Base-by-base conservation (phyloP, 2,329 filamentous ascomycete genomes). In the Fusarium buharicum region DNA sequence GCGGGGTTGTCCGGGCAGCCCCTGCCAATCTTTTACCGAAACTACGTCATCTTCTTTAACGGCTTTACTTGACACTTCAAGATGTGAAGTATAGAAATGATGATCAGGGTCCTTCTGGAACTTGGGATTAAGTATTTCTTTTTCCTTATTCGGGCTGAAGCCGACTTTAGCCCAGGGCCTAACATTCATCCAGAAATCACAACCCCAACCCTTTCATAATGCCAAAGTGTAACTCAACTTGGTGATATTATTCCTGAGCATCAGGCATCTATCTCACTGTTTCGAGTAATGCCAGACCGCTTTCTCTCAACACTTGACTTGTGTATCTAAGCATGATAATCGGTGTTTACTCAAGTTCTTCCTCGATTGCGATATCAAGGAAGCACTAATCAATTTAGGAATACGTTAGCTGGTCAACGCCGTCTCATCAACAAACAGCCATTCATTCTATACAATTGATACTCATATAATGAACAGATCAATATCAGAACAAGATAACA, bases 161-260 rank as follows among this genome's bases (percentile, higher is more conserved):
- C 22, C n/a, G n/a, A n/a, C n/a, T n/a, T n/a, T n/a, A n/a, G n/a
- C n/a, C n/a, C n/a, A n/a, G n/a, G n/a, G n/a, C n/a, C n/a, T n/a
- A n/a, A n/a, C n/a, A n/a, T n/a, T n/a, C n/a, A n/a, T n/a, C n/a
- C n/a, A n/a, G n/a, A n/a, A n/a, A n/a, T n/a, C n/a, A n/a, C n/a
- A n/a, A n/a, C n/a, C n/a, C n/a, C n/a, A n/a, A n/a, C n/a, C n/a
- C n/a, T n/a, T n/a, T n/a, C n/a, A n/a, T n/a, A n/a, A n/a, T n/a
- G n/a, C n/a, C n/a, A n/a, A n/a, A n/a, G n/a, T n/a, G 14, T 34
- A 9, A 16, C 37, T 20, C 33, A 52, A 62, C 17, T 45, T 40
- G 24, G 28, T 61, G 61, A 64, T 37, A 55, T 33, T 63, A 18
- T 66, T 63, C 54, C 58, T 66, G 54, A 66, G 58, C 46, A 56